Evolutionary conservation across 2,329 filamentous ascomycete species (phyloP), one percentile per base, ranked within the genome.

Genomic region (Neonectria magnoliae): DNA sequence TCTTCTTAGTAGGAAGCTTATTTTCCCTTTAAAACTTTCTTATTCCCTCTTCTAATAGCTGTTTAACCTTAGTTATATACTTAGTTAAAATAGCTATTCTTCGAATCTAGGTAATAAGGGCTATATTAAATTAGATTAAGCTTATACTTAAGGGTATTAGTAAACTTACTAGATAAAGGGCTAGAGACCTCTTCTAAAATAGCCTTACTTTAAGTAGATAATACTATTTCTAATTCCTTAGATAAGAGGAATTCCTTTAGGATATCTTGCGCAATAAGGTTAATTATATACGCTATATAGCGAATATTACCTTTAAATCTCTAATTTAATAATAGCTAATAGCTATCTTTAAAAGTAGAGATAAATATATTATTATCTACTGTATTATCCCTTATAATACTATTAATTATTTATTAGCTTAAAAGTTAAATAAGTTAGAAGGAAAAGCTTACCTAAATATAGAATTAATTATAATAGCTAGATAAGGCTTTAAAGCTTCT

Each of bases 401-500:
- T 29, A 52, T 52, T 52, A 52, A 52, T 52, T 52, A 29, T 52
- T 52, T 29, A 31, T 20, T 52, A 52, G n/a, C 13, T 31, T 27
- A 52, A 33, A n/a, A 33, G 18, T 29, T 50, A 50, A 50, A 50
- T 22, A 29, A 27, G 13, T 14, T 27, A 27, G 25, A 27, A 27
- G 25, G 25, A 27, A 27, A n/a, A n/a, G n/a, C n/a, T n/a, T n/a
- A n/a, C n/a, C n/a, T n/a, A n/a, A n/a, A n/a, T n/a, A n/a, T n/a
- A n/a, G n/a, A n/a, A n/a, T n/a, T n/a, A n/a, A n/a, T n/a, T n/a
- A n/a, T n/a, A n/a, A n/a, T n/a, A n/a, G n/a, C n/a, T n/a, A n/a
- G n/a, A n/a, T n/a, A n/a, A n/a, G n/a, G n/a, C n/a, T n/a, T n/a
- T n/a, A n/a, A n/a, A n/a, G n/a, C n/a, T n/a, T n/a, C n/a, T n/a